Evolutionary conservation across 371 early-diverging fungal genomes (phyloP), one percentile per base, ranked within the genome.

Genomic region (Umbelopsis sp.): DNA sequence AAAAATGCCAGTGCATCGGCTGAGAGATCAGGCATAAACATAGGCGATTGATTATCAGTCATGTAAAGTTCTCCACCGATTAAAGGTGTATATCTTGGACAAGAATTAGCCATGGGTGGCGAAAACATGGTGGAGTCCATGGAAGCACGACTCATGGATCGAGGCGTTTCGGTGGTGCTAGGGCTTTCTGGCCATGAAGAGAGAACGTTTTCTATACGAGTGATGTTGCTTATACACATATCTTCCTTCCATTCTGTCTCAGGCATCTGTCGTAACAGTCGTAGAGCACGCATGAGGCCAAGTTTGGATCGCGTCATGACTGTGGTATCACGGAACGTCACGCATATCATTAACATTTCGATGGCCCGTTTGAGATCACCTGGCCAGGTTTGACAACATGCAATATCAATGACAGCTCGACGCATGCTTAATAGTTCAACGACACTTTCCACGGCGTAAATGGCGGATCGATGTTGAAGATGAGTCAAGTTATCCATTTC

Each of bases 161-260:
- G 41, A 22, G 64, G 22, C n/a, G 64, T 24, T 20, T 44, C 44
- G 35, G 11, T 29, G 4, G 45, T 41, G 14, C 4, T n/a, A 1
- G 44, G 46, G 41, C 45, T 44, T 64, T 64, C 46, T 14, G 64
- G 64, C 64, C 64, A 44, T 7, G 45, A 44, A 18, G 66, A 68
- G 16, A 76, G 67, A 0, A 70, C 63, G 0, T 50, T 29, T n/a
- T 70, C 74, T 32, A 77, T 72, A 41, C 70, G 70, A 12, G 63
- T n/a, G 4, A 72, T 52, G 64, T 73, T 68, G 1, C 20, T 53
- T 4, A 66, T 65, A 52, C 77, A 77, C 37, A 76, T 71, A 35
- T 69, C 66, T 22, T 76, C 77, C 52, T 74, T 62, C 77, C 77
- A 77, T 8, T 67, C 44, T 5, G 74, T 67, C 65, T 77, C 77